Evolutionary conservation across 495 filamentous ascomycete species (phyloP).

Genomic region (Oidiodendron maius): DNA sequence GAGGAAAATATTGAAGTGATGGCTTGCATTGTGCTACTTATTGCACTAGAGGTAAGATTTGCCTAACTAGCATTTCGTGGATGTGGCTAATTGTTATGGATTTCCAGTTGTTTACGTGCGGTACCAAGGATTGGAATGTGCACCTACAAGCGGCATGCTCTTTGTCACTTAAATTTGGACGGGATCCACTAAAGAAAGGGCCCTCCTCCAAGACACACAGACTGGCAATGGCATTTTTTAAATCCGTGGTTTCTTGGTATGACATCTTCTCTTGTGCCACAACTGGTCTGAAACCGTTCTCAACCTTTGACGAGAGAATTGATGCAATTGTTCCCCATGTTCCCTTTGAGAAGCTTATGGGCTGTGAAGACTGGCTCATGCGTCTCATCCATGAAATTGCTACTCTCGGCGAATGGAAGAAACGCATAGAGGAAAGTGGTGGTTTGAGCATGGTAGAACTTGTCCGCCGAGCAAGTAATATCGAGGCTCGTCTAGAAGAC

Average conservation of each 20-base stretch:
- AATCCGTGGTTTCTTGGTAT: conserved; percentile 5
- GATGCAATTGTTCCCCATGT: not conserved
- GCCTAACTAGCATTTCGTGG: too few relatives aligned
- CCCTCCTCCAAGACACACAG: too few relatives aligned
- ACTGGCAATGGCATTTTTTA: not conserved
- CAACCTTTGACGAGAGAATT: not conserved
- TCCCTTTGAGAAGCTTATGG: conserved; percentile 6
- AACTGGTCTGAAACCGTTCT: not conserved
- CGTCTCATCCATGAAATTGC: not conserved
- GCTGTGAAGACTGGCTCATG: conserved; percentile 12
- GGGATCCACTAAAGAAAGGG: too few relatives aligned
- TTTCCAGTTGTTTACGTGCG: too few relatives aligned
- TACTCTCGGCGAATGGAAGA: conserved; percentile 28
- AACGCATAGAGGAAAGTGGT: conserved; percentile 10
- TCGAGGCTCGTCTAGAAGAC: conserved; percentile 22
- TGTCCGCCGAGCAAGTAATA: conserved; percentile 22
- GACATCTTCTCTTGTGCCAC: conserved; percentile 3
- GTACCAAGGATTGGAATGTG: too few relatives aligned
- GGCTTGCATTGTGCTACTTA: too few relatives aligned
- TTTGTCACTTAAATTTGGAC: too few relatives aligned
- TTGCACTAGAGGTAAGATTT: too few relatives aligned
- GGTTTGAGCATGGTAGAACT: conserved; percentile 29
- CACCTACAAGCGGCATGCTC: too few relatives aligned
- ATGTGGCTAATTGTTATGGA: too few relatives aligned
- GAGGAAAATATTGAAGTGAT: too few relatives aligned